These are phyloP conservation scores for Euphrasia confusa DNA, from an alignment of 257 asterid genomes.

Conservation along the genomic window DNA sequence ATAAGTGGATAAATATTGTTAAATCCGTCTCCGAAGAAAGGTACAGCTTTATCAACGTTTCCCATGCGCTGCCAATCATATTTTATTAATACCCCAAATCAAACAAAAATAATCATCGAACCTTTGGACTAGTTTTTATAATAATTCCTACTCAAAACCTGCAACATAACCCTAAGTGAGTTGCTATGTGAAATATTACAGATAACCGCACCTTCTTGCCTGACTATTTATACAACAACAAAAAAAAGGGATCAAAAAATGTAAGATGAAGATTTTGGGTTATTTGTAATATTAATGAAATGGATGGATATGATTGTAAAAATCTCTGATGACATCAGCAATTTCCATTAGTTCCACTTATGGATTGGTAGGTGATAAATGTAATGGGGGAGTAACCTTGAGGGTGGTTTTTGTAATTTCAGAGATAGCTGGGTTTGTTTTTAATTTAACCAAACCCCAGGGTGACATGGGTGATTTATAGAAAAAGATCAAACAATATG, in stretches of 20 bases:
- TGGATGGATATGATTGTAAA: too few species aligned
- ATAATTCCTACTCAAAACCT: not conserved
- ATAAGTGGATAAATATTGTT: constrained; percentile 94
- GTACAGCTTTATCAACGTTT: constrained; percentile 80
- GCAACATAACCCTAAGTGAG: not conserved
- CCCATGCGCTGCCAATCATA: constrained; percentile 88
- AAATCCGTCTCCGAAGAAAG: constrained; percentile 88
- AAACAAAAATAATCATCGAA: constrained; percentile 11
- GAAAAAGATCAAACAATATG: constrained; percentile 8
- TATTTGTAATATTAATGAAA: too few species aligned
- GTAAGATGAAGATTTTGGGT: too few species aligned
- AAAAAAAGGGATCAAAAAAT: too few species aligned
- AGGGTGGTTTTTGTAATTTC: too few species aligned
- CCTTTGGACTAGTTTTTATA: not conserved
- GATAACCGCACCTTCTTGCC: too few species aligned
- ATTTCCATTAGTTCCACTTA: too few species aligned
- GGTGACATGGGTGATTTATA: constrained; percentile 3
- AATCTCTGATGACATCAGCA: too few species aligned
- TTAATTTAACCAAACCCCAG: not conserved
- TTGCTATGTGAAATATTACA: not conserved
- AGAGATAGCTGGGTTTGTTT: too few species aligned
- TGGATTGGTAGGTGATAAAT: too few species aligned
- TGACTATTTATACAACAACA: too few species aligned
- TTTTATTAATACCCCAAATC: constrained; percentile 18
- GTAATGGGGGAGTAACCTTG: too few species aligned